phyloP scores from a whole-genome alignment of 805 yeast species.

The Yamadazyma ubonensis region DNA sequence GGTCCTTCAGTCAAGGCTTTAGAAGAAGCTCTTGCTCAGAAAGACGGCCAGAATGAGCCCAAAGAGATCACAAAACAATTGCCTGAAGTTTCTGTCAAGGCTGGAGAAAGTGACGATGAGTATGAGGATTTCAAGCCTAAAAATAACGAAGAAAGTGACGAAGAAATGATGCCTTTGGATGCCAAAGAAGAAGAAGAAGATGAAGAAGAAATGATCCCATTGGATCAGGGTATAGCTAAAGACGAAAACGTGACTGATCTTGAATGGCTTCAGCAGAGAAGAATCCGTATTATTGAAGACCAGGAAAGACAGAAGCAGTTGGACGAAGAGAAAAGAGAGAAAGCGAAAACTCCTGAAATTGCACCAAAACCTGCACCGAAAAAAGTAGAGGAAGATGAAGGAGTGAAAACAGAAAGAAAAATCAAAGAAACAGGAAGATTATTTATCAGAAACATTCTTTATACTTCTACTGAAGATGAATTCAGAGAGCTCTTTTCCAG shows the following conservation, averaged over 20 bases:
- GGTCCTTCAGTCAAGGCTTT: conserved; percentile 46
- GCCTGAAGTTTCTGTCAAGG: conserved; percentile 26
- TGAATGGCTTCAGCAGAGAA: conserved; percentile 81
- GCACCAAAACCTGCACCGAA: conserved; percentile 7
- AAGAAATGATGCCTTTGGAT: conserved; percentile 21
- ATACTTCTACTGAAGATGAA: conserved; percentile 77
- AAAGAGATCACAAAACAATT: conserved; percentile 3
- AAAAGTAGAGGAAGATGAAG: conserved; percentile 28
- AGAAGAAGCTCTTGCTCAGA: conserved; percentile 39
- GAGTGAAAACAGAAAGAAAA: conserved; percentile 48
- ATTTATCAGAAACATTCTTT: conserved; percentile 82
- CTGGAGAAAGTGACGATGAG: conserved; percentile 51
- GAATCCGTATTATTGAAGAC: conserved; percentile 59
- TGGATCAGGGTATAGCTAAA: conserved; percentile 29
- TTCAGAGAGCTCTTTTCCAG: conserved; percentile 59
- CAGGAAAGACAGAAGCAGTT: conserved; percentile 19
- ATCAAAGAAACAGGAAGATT: conserved; percentile 74
- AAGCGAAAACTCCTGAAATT: conserved; percentile 1
- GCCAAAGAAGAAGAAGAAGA: conserved; percentile 23
- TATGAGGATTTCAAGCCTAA: conserved; percentile 45
- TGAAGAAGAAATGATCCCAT: conserved; percentile 14
- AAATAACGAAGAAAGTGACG: conserved; percentile 42
- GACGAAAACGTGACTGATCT: conserved; percentile 80
- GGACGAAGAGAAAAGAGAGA: conserved; percentile 1
- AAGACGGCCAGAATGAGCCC: conserved; percentile 14